Base-by-base conservation (phyloP, 495 filamentous ascomycete species). In the Aspergillus affinis region DNA sequence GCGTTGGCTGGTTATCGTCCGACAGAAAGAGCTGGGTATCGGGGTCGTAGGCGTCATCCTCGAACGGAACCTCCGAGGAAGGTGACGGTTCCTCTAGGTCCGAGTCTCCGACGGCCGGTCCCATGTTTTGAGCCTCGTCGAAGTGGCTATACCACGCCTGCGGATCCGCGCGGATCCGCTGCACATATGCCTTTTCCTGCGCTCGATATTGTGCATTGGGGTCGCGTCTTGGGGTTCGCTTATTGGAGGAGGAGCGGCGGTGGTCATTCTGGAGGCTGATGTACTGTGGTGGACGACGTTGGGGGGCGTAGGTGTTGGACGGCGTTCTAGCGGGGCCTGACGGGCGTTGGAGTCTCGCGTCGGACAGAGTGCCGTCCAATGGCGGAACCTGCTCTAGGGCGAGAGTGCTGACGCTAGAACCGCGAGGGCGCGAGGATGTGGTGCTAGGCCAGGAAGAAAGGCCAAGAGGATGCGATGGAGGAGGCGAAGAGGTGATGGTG, bases 31-130 rank as follows among this genome's bases (percentile, higher is more conserved):
- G 83, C 68, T 97, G 86, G 27, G 90, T 93, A 67, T 98, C 94
- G 56, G 92, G 90, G 65, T 98, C 93, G 73, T 95, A 96, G 41
- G 83, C 80, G 66, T 96, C 90, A 61, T 89, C 88, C 52, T 90
- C 88, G 62, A 90, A 90, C 19, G 88, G 89, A 2, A 86, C 84
- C 61, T 94, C 93, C 0, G 90, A 91, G 0, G 89, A 89, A 4
- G 93, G 93, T 0, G 91, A 94, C 60, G 90, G 89, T 7, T 90
- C 94, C 52, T 98, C 94, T n/a, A 88, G 84, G 63, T 96, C 92
- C 10, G 93, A 92, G 48, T 92, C 91, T 3, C 69, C 88, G 81
- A 74, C 88, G 84, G 49, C 82, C 54, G 86, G 69, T 47, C 82
- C 84, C 48, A 83, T 82, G 5, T 84, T 83, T 48, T 89, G 88